Base-by-base conservation (phyloP, 345 rosid species). In the Eucalyptus paniculata region DNA sequence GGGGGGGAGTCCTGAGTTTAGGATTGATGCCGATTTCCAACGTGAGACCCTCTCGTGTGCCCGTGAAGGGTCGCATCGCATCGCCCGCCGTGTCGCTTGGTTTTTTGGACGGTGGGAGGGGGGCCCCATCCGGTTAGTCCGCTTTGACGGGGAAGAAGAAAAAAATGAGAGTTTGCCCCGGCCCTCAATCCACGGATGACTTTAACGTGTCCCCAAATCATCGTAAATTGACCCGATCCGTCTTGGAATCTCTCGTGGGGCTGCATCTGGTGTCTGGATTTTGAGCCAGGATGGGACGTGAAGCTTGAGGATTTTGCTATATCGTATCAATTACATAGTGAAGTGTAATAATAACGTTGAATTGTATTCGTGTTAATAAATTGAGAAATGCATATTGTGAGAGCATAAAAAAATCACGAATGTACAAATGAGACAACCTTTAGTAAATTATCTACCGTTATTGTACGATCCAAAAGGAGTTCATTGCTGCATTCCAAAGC, bases 321-420 rank as follows among this genome's bases (percentile, higher is more conserved):
- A 9, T 9, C 12, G 0, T 69, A 32, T 32, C 2, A 0, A 6
- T 30, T 62, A 30, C 0, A 6, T 14, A 0, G 2, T 15, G 1
- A 65, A 65, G 3, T 17, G 0, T 1, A 7, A 6, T 4, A 7
- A 67, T 67, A 67, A 67, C 4, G 3, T 67, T 5, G 2, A 8
- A 51, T 51, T 6, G 56, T 17, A 7, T 51, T 18, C 18, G 0
- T 60, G 17, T 60, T 26, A 13, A 28, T 10, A 4, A 12, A 26
- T 0, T 28, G 3, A 3, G 32, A 28, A 60, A 26, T 28, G 8
- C 2, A 28, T 13, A 28, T 50, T 7, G 3, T 53, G 23, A 18
- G 2, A 53, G 2, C 4, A 53, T n/a, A 65, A 12, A 32, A 37
- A 65, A 65, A 65, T 6, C 14, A 37, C 2, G 12, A 34, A 18